phyloP scores from a whole-genome alignment of 2,329 filamentous ascomycete genomes.

The Alternaria sp. region DNA sequence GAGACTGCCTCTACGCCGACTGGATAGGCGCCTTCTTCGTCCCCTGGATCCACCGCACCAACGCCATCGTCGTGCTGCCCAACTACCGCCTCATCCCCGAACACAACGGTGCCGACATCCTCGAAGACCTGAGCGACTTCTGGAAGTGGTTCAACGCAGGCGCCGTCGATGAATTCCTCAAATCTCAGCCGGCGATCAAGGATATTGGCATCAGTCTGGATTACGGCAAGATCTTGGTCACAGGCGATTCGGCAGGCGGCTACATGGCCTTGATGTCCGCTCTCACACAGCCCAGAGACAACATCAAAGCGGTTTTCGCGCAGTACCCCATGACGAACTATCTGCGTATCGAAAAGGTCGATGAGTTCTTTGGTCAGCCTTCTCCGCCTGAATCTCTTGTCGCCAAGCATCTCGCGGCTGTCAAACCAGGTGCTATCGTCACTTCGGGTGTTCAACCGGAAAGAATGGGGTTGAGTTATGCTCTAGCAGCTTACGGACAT shows the following conservation, averaged over 20 bases:
- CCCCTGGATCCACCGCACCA: constrained; percentile 47
- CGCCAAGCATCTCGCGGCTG: constrained; percentile 26
- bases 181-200: constrained; percentile 3
- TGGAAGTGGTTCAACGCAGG: constrained; percentile 53
- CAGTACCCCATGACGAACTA: constrained; percentile 41
- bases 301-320: constrained; percentile 30
- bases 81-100: constrained; percentile 62
- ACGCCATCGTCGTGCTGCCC: constrained; percentile 55
- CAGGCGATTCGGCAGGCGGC: constrained; percentile 50
- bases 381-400: constrained; percentile 20
- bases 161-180: constrained; percentile 14
- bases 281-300: constrained; percentile 23
- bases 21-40: constrained; percentile 46
- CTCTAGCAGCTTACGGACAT: constrained; percentile 25
- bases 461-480: constrained; percentile 22
- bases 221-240: constrained; percentile 33
- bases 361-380: constrained; percentile 3
- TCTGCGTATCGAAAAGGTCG: constrained; percentile 3
- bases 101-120: constrained; percentile 53
- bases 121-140: constrained; percentile 57
- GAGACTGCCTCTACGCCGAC: constrained; percentile 34
- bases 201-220: constrained; percentile 26
- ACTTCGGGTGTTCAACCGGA: constrained; percentile 26
- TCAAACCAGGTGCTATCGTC: constrained; percentile 26
- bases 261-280: constrained; percentile 46